These are phyloP conservation scores for Cardamine occulta DNA, from an alignment of 345 rosid genomes.

Conservation along the genomic window DNA sequence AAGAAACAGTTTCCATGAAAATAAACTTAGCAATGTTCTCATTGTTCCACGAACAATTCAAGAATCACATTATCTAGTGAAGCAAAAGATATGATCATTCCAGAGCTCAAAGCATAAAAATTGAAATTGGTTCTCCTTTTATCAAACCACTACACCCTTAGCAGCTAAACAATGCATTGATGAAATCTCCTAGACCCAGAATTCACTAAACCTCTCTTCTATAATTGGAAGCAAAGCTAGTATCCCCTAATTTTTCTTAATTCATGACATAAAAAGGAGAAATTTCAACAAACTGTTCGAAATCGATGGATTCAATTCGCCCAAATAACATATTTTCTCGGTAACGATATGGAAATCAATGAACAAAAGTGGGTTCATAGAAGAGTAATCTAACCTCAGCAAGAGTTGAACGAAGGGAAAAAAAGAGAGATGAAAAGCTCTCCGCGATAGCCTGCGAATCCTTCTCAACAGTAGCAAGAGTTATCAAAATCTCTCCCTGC, in stretches of 20 bases:
- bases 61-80: background rate
- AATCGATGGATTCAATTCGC: background rate
- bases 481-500: conserved; percentile 60
- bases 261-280: background rate
- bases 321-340: background rate
- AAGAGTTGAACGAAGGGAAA: conserved; percentile 79
- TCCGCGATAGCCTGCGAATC: conserved; percentile 82
- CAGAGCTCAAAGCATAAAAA: conserved; percentile 10
- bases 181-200: conserved; percentile 4
- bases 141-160: background rate
- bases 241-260: background rate
- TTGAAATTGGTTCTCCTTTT: background rate
- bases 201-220: background rate
- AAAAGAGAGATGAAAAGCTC: conserved; percentile 83
- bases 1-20: background rate
- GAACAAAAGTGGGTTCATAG: background rate
- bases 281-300: conserved; percentile 6
- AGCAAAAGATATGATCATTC: background rate
- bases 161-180: conserved; percentile 8
- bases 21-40: background rate
- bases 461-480: conserved; percentile 78
- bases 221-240: background rate
- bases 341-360: conserved; percentile 1
- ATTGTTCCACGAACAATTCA: conserved; percentile 6
- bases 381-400: conserved; percentile 60